phyloP scores from a whole-genome alignment of 176 grass and related monocot species.

The Eremochloa ophiuroides region DNA sequence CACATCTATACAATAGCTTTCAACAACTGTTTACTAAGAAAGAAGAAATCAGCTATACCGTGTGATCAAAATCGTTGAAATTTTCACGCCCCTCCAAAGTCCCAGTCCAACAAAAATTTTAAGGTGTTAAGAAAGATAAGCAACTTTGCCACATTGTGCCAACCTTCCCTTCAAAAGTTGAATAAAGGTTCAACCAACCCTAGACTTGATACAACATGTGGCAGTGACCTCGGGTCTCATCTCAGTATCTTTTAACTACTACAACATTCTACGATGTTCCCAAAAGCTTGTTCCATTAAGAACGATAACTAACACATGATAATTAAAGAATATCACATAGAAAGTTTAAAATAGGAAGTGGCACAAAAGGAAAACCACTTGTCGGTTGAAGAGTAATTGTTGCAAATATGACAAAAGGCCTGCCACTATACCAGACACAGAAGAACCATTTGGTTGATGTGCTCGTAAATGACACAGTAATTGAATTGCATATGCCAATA shows the following conservation, averaged over 20 bases:
- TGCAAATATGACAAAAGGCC: not conserved
- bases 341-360: not conserved
- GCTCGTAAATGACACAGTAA: not conserved
- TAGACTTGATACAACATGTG: not conserved
- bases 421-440: not conserved
- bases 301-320: not conserved
- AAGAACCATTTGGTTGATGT: not conserved
- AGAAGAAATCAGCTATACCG: not conserved
- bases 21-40: not conserved
- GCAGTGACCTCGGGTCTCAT: not conserved
- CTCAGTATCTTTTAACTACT: not conserved
- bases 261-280: not conserved
- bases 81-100: not conserved
- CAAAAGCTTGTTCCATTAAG: not conserved
- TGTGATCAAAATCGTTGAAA: not conserved
- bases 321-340: too few species aligned
- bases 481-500: not conserved
- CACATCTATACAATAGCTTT: not conserved
- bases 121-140: not conserved
- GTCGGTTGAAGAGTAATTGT: not conserved
- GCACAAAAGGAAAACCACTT: not conserved
- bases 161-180: not conserved
- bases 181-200: not conserved
- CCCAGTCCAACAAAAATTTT: not conserved
- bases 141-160: not conserved